Evolutionary conservation across 148 eudicot species (phyloP), one percentile per base, ranked within the genome.

Genomic region (Camellia japonica): DNA sequence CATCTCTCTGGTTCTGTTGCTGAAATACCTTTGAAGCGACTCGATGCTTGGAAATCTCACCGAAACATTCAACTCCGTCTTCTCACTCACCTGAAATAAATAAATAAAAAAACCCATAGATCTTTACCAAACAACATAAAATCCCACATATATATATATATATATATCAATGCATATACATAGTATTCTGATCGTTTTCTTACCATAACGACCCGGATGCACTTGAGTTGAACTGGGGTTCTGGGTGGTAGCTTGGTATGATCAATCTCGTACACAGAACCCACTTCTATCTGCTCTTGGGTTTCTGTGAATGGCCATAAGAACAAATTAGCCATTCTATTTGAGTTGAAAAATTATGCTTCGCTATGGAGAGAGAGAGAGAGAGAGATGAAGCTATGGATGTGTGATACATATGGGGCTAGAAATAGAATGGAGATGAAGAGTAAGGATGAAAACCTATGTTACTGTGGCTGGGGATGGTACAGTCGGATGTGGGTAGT

Each of bases 181-280:
- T 15, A 3, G 7, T 41, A 5, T 15, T 4, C 42, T 4, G 71
- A 44, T 74, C 8, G 20, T 18, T 42, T 59, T 75, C 54, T 4
- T 78, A 93, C 99, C 91, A 93, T 89, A 54, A 90, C 99, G 58
- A 88, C 89, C 77, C 90, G 83, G 73, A 90, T 86, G 75, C 86
- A 84, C 80, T 60, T 77, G n/a, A 96, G 85, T 42, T 87, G 91
- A 88, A 76, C 68, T 49, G 94, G 91, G 63, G 89, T 75, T 64
- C 82, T 79, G 12, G 81, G 79, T 3, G 94, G 90, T 3, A 88
- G 84, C 63, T 87, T 85, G 0, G 84, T 69, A 70, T 90, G 97
- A 87, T 92, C 82, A 62, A 96, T 63, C 89, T 84, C 87, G 84
- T 89, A 92, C 49, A 89, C 66, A 16, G 84, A 87, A 42, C 98